Base-by-base conservation (phyloP, 2,329 filamentous ascomycete species). In the Lithohypha guttulata region DNA sequence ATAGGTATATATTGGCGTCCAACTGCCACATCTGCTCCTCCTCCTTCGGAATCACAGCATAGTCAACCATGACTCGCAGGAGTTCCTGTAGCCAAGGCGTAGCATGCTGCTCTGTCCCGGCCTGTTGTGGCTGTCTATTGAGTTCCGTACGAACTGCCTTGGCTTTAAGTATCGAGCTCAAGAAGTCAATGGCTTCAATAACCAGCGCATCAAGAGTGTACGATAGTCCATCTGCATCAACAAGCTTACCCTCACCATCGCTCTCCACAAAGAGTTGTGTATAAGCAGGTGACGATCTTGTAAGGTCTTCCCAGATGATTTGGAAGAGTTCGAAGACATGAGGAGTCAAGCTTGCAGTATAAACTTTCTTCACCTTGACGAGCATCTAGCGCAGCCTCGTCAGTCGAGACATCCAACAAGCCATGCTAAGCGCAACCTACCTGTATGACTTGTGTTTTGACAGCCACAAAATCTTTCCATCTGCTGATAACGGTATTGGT, bases 21-120 rank as follows among this genome's bases (percentile, higher is more conserved):
- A 95, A 85, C 51, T 95, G 85, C 91, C 91, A 98, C 7, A 98
- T 64, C 6, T 84, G 85, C 62, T 95, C 85, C 55, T 96, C 91
- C 59, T 98, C 91, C 19, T 77, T 79, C 2, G 83, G 87, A 51
- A 98, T 93, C 49, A 89, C 84, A 9, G 86, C 81, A 60, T 93
- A 96, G 1, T 79, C 77, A 14, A 86, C 77, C 7, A 86, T 75
- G 48, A 95, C 72, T 57, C 81, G 83, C 75, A 95, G 82, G 14
- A 95, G 77, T 53, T 94, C 83, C 22, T 82, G 71, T 49, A 95
- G 72, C 89, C 89, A 96, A 6, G 77, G 76, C 2, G 79, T 78
- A 7, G 75, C 71, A 41, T 76, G 70, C 2, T 75, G 73, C 19
- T 69, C 68, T 34, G 70, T 65, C 42, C 76, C 70, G 11, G 73